Base-by-base conservation (phyloP, 768 basidiomycete species). In the Lyophyllum shimeji region DNA sequence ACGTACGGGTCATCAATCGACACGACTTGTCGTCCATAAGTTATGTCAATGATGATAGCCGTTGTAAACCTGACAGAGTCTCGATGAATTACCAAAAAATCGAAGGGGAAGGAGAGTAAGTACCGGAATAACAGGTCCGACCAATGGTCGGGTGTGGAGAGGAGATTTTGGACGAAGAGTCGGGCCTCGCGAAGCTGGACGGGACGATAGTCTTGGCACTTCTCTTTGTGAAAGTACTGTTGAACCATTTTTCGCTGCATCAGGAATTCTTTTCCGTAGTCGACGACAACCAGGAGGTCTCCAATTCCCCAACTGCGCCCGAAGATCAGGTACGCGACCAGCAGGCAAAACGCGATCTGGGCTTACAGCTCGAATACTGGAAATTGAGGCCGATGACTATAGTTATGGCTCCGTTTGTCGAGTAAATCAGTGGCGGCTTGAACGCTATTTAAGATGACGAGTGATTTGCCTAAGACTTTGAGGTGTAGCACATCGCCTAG, bases 161-260 rank as follows among this genome's bases (percentile, higher is more conserved):
- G 56, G 12, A 76, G 48, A 37, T 67, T 69, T 11, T 56, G 33
- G 25, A 72, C 60, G 31, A 78, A 69, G 11, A 63, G 56, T 11
- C 59, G 62, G 0, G 70, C 74, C 57, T 74, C 71, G 18, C 54
- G 45, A 24, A 70, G 63, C 34, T 71, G 66, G 29, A 70, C 57
- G 23, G 60, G 55, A 18, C 63, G 55, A 59, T 70, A 68, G 5
- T 62, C 52, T 42, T 56, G 48, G 44, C 69, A 57, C 29, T 64
- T 62, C 20, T 59, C 51, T n/a, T 58, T 60, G 39, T 52, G 67
- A 24, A 68, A 57, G 31, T 60, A 57, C 18, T 58, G 58, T 39
- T 64, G 52, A 31, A 65, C 48, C 40, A 65, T 50, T 46, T 54
- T 59, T 17, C 67, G 55, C 40, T 67, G 65, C 21, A 52, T 46